Percentiles rank a stretch among this genome's conserved stretches.
phyloP scores from a whole-genome alignment of 169 alveolate species.

The Plasmodium gaboni region DNA sequence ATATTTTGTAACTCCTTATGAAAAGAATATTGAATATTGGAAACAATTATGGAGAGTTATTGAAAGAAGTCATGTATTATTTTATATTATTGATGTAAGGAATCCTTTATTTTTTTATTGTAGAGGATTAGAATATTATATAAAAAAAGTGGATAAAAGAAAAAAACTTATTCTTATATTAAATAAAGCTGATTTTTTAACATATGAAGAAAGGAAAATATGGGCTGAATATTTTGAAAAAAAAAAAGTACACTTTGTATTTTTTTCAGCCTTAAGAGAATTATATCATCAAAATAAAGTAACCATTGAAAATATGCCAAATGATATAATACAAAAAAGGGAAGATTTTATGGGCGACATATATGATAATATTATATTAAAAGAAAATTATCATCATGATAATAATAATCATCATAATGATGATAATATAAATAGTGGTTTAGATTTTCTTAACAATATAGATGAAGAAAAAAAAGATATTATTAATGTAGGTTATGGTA shows the following conservation, averaged over 20 bases:
- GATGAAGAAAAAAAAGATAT: conserved; percentile 10
- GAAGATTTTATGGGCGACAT: background rate
- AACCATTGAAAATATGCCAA: background rate
- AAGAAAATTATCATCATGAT: background rate
- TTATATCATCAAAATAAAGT: conserved; percentile 58
- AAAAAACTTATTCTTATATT: conserved; percentile 91
- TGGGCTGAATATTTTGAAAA: conserved; percentile 94
- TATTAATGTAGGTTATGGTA: conserved; percentile 66
- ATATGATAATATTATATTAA: background rate
- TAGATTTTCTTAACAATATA: background rate
- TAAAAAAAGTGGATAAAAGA: conserved; percentile 91
- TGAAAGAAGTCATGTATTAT: conserved; percentile 95
- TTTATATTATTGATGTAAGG: conserved; percentile 98
- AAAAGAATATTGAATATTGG: conserved; percentile 99
- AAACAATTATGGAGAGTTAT: conserved; percentile 99
- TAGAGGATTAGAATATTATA: conserved; percentile 92
- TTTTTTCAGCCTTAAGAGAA: conserved; percentile 92
- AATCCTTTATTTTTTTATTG: conserved; percentile 96
- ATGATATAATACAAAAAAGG: background rate
- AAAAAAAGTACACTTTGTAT: conserved; percentile 90
- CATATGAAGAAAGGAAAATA: conserved; percentile 90
- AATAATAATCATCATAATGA: background rate
- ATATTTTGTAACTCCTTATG: conserved; percentile 97
- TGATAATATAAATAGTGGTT: background rate
- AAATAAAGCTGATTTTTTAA: conserved; percentile 96